Evolutionary conservation across 805 yeast genomes (phyloP).

Genomic region (Starmerella stellata): DNA sequence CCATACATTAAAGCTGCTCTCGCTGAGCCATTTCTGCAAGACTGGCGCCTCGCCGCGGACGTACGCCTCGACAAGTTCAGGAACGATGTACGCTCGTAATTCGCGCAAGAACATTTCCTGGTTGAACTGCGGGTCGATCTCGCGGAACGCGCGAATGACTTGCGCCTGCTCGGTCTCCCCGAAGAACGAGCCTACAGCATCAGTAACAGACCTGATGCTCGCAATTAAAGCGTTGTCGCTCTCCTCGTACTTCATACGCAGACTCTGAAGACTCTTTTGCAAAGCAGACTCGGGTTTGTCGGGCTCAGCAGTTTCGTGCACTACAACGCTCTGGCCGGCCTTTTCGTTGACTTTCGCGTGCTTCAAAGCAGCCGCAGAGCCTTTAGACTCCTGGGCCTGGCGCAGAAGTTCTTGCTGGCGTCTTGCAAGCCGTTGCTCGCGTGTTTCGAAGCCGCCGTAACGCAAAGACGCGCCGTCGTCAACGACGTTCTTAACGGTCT

Average conservation of each 20-base stretch:
- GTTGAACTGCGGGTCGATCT: constrained; percentile 77
- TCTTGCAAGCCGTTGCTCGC: constrained; percentile 59
- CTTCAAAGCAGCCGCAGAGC: constrained; percentile 37
- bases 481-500: constrained; percentile 71
- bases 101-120: constrained; percentile 62
- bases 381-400: constrained; percentile 10
- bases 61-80: constrained; percentile 90
- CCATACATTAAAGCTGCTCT: constrained; percentile 92
- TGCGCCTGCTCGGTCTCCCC: constrained; percentile 93
- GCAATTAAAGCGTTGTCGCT: constrained; percentile 82
- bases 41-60: constrained; percentile 74
- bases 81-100: constrained; percentile 78
- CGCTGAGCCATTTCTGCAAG: constrained; percentile 80
- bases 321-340: constrained; percentile 66
- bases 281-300: constrained; percentile 36
- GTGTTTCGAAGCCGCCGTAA: constrained; percentile 82
- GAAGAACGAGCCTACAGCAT: constrained; percentile 69
- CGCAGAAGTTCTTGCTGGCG: constrained; percentile 32
- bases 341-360: constrained; percentile 45
- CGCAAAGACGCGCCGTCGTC: constrained; percentile 79
- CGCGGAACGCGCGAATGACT: constrained; percentile 69
- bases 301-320: constrained; percentile 63
- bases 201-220: constrained; percentile 57
- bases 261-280: constrained; percentile 43
- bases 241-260: constrained; percentile 59